Conservation (phyloP, 345 rosid genomes). For the Anacardium occidentale region DNA sequence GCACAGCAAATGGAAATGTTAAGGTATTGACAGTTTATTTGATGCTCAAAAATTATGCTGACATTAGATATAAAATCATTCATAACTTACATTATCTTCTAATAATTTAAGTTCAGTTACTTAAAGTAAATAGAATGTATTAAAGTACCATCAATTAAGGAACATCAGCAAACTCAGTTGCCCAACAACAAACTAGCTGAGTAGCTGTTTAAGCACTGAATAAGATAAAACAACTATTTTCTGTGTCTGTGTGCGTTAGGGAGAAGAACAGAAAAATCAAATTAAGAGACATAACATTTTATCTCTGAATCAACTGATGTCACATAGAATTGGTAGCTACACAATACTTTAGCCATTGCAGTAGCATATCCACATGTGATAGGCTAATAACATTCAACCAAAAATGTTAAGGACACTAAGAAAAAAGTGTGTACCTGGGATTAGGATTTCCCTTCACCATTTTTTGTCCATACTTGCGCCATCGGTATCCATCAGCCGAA, state of each 20-base stretch:
- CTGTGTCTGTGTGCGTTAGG: background rate
- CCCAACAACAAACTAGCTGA: too few relatives aligned
- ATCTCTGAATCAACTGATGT: background rate
- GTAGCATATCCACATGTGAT: background rate
- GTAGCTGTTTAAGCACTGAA: background rate
- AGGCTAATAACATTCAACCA: background rate
- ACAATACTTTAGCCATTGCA: background rate
- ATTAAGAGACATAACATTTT: background rate
- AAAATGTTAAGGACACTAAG: constrained; percentile 1
- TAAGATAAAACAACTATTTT: background rate
- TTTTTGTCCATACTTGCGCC: constrained; percentile 98
- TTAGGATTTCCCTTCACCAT: constrained; percentile 92
- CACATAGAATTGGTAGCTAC: background rate
- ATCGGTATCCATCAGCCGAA: constrained; percentile 89
- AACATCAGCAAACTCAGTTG: background rate
- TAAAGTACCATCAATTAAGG: background rate
- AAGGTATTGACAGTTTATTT: too few relatives aligned
- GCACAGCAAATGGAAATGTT: background rate
- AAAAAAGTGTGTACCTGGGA: constrained; percentile 60
- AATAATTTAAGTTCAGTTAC: background rate
- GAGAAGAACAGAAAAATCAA: background rate
- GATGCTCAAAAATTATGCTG: background rate
- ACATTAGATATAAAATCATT: background rate
- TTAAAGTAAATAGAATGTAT: background rate
- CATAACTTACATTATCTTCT: background rate